A percentile compares a stretch with the other conserved stretches of the same genome.
These are phyloP conservation scores for Rosa lucieae DNA, from an alignment of 306 rosid species.

Conservation along the genomic window DNA sequence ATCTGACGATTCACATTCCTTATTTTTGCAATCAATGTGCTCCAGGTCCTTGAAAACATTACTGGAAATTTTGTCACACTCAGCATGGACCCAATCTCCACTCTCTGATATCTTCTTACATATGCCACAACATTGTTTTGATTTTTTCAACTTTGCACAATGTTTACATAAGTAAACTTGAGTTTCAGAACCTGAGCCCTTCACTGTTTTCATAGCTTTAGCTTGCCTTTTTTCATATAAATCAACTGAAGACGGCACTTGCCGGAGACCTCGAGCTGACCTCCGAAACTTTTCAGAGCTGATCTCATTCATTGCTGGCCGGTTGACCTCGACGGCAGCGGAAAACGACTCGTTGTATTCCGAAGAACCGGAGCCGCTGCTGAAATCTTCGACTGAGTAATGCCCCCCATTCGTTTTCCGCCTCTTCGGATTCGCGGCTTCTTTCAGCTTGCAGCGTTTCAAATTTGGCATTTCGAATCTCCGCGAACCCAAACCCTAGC, in stretches of 20 bases:
- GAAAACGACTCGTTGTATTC: conserved; percentile 48
- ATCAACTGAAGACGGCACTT: conserved; percentile 63
- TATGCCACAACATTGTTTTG: too few relatives aligned
- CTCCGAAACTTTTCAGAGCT: conserved; percentile 32
- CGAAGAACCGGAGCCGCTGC: conserved; percentile 51
- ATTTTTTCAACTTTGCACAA: too few relatives aligned
- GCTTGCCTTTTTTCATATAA: conserved; percentile 44
- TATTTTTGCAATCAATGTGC: conserved; percentile 63
- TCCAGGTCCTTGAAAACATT: conserved; percentile 74
- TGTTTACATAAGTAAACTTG: conserved; percentile 35
- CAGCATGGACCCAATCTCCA: conserved; percentile 95
- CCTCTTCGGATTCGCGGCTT: conserved; percentile 54
- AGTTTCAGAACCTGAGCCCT: conserved; percentile 42
- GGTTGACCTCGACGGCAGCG: conserved; percentile 48
- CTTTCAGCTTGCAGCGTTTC: conserved; percentile 72
- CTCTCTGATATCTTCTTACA: conserved; percentile 44
- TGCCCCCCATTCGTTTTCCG: conserved; percentile 39
- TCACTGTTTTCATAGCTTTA: conserved; percentile 59
- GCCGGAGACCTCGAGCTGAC: conserved; percentile 70
- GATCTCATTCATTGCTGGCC: conserved; percentile 14
- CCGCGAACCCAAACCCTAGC: conserved; percentile 21
- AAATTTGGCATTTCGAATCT: conserved; percentile 76
- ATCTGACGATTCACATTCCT: conserved; percentile 40
- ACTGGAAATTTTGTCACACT: conserved; percentile 43
- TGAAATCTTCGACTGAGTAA: conserved; percentile 49